Evolutionary conservation across 2,329 filamentous ascomycete species (phyloP), one percentile per base, ranked within the genome.

Genomic region (Xylaria multiplex): DNA sequence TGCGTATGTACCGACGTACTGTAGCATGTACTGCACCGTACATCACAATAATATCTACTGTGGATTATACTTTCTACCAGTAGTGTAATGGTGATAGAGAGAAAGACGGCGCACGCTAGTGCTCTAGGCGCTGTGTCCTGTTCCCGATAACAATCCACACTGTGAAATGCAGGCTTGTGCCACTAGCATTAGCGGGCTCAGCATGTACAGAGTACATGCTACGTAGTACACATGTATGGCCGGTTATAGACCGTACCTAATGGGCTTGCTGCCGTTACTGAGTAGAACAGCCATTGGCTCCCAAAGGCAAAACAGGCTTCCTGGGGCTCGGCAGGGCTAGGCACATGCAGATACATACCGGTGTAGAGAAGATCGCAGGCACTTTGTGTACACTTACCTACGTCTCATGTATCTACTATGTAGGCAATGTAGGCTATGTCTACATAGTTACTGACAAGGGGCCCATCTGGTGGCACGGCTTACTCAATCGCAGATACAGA

Each of bases 311-410:
- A 69, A 56, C 65, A 65, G 65, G 67, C 46, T 63, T 65, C 65
- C 64, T 56, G 49, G 54, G 43, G 64, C 64, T 59, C 54, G 53
- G 64, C 65, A 64, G 59, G 60, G 67, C 67, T 69, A 49, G 65
- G 59, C 58, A 61, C 52, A 65, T 63, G 62, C 62, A 62, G 58
- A 50, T 56, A 61, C 13, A 59, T 55, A 14, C 11, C 16, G 19
- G 37, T 43, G 43, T n/a, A 43, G 11, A 59, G 56, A 46, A 59
- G 59, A 61, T 63, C 59, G 42, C 60, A 62, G 59, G 30, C 37
- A 24, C 49, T 43, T 63, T 11, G 3, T 16, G 11, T 6, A 57
- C 35, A 37, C 19, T 6, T 6, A n/a, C n/a, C 35, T 37, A 37
- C 35, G 11, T 37, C 35, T 37, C 11, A 37, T 13, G 11, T 37